Base-by-base conservation (phyloP, 78 protist species). In the Protostelium mycophagum region DNA sequence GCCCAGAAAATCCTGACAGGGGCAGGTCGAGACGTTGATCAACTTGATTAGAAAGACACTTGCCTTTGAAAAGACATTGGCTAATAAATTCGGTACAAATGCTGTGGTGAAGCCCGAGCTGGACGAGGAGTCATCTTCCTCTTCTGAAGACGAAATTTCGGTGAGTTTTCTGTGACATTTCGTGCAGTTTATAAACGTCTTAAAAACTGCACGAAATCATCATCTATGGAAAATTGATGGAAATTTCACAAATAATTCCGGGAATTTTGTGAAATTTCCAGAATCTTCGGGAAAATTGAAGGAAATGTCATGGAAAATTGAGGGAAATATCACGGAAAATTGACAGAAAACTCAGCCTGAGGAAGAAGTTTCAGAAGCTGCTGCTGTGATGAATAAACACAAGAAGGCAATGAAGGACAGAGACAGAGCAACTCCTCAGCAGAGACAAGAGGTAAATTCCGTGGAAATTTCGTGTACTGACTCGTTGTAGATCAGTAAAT, bases 371-470 rank as follows among this genome's bases (percentile, higher is more conserved):
- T 51, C 73, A 51, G 31, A 5, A 5, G 73, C 73, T 51, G 73
- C 73, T 25, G 16, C 5, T 5, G 73, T 51, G 73, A 16, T 16
- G 73, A 51, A 16, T 16, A 51, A 51, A 51, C 73, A 51, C 73
- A 51, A 51, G 73, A 51, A 51, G 73, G 73, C 73, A 5, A 51
- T 51, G 73, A 51, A 16, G 16, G 63, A 85, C 5, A 36, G 16
- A 85, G 86, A 85, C 86, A 5, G 16, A 5, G 37, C n/a, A 51
- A 39, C 87, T 90, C 0, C 90, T 90, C 0, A 9, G 35, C 38
- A 88, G 85, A 51, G 87, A 93, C 31, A 88, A 91, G 83, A 89
- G 96, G 91, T 93, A 38, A 38, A 84, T 35, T 35, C 90, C 73
- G 73, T 5, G 73, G 73, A 51, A 93, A 92, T 63, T 91, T 25